Conservation (phyloP, 148 eudicot genomes). For the Mesembryanthemum crystallinum region DNA sequence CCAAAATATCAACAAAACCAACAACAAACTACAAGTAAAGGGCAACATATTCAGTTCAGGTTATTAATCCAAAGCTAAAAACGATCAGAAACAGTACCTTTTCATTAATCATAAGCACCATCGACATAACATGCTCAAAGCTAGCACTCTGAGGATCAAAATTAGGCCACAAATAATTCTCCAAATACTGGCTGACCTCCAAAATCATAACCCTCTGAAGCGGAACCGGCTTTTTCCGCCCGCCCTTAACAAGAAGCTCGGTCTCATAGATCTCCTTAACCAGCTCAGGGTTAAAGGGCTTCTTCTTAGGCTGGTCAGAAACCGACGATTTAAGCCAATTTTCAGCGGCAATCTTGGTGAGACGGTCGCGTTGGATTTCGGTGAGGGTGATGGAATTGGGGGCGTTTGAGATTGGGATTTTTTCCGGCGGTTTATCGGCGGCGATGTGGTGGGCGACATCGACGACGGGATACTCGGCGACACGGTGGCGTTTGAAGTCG, state of each 20-base stretch:
- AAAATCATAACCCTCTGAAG: slow-evolving; percentile 70
- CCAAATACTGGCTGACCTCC: slow-evolving; percentile 96
- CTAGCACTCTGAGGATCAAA: slow-evolving; percentile 55
- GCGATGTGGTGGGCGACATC: slow-evolving; percentile 15
- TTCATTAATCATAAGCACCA: slow-evolving; percentile 94
- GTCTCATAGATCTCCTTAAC: slow-evolving; percentile 78
- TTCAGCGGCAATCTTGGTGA: slow-evolving; percentile 66
- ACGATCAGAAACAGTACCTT: slow-evolving; percentile 41
- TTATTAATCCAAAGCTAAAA: not conserved
- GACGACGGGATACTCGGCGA: slow-evolving; percentile 83
- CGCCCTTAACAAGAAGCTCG: slow-evolving; percentile 56
- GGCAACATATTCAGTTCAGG: too few relatives aligned
- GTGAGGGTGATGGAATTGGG: slow-evolving; percentile 65
- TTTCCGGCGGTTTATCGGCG: slow-evolving; percentile 17
- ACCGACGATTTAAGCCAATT: slow-evolving; percentile 50
- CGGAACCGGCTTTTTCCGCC: too few relatives aligned
- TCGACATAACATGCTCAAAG: slow-evolving; percentile 92
- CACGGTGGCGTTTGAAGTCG: slow-evolving; percentile 94
- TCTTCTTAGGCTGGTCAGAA: not conserved
- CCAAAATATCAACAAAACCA: too few relatives aligned
- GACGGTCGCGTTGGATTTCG: slow-evolving; percentile 79
- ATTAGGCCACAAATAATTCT: slow-evolving; percentile 90
- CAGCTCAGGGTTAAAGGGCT: slow-evolving; percentile 54
- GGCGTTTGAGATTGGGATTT: slow-evolving; percentile 29
- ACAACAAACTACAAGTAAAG: too few relatives aligned